Base-by-base conservation (phyloP, 2,329 filamentous ascomycete genomes). In the Hypocrella siamensis region DNA sequence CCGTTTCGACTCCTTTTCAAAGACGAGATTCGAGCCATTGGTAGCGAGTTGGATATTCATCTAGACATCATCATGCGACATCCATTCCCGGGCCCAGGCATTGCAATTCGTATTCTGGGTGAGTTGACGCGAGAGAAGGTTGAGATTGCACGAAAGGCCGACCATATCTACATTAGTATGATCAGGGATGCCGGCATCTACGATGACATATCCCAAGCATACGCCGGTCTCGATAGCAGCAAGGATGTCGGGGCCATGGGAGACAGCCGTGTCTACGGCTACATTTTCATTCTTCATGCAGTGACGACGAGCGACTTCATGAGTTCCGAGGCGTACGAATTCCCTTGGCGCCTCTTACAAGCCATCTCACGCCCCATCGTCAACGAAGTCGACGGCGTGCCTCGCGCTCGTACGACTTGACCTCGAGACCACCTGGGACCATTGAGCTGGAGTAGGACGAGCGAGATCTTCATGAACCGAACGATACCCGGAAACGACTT, bases 41-140 rank as follows among this genome's bases (percentile, higher is more conserved):
- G 51, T 4, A 16, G 33, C 18, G 40, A 52, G 28, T 38, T 57
- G 4, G 41, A 42, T 4, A 49, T 57, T 19, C 42, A 54, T 33
- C 42, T 47, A 21, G 44, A 49, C 19, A 49, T 52, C n/a, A 41
- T 52, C 15, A 48, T 43, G 37, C 26, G 40, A 43, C 46, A 49
- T 38, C 26, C 45, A 31, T 35, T 33, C n/a, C 33, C 32, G 6
- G 31, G 33, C 7, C 31, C 24, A 27, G 31, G 57, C 31, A 73
- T 92, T 38, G 83, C 70, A 11, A 80, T 90, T 42, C 69, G 82
- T 32, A 78, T 93, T 37, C 61, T 93, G 1, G 86, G 86, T 22
- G 85, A 92, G 43, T 75, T 93, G 11, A 93, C 82, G 2, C 67
- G 65, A 3, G 79, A 86, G 49, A 71, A 79, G 26, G 78, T 93